These are phyloP conservation scores for Gilbertella persicaria DNA, from an alignment of 371 early-diverging fungal species.

Conservation along the genomic window DNA sequence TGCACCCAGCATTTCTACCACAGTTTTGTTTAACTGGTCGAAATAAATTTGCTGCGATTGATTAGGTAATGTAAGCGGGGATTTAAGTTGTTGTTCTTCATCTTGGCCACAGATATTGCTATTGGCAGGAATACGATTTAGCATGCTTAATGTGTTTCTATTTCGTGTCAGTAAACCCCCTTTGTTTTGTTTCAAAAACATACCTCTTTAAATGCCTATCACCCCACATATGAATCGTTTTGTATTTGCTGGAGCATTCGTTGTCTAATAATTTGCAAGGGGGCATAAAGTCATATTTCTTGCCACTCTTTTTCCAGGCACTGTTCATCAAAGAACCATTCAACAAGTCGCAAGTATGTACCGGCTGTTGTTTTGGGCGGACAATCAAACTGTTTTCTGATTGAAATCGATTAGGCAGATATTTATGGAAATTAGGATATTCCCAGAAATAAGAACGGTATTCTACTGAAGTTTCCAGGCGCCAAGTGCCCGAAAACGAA, in stretches of 20 bases:
- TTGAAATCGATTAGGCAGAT: conserved; percentile 29
- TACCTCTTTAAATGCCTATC: conserved; percentile 33
- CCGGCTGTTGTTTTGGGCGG: not conserved
- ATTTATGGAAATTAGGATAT: conserved; percentile 29
- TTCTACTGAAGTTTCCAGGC: conserved; percentile 31
- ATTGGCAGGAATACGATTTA: too few species aligned
- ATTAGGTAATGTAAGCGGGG: too few species aligned
- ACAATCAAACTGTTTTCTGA: conserved; percentile 26
- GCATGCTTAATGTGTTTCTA: too few species aligned
- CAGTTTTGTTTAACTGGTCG: not conserved
- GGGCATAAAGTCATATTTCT: not conserved
- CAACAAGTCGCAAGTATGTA: not conserved
- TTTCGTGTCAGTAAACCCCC: too few species aligned
- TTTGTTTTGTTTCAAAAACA: conserved; percentile 1
- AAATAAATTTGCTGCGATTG: too few species aligned
- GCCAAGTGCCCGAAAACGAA: conserved; percentile 16
- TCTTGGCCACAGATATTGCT: too few species aligned
- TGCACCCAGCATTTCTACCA: conserved; percentile 15
- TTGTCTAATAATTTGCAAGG: not conserved
- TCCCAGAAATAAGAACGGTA: conserved; percentile 50
- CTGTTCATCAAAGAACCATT: not conserved
- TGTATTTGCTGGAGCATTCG: not conserved
- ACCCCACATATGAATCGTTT: conserved; percentile 40
- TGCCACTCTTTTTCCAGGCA: not conserved
- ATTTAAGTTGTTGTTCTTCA: too few species aligned